These are phyloP conservation scores for Betula pendula DNA, from an alignment of 306 rosid species.

Conservation along the genomic window DNA sequence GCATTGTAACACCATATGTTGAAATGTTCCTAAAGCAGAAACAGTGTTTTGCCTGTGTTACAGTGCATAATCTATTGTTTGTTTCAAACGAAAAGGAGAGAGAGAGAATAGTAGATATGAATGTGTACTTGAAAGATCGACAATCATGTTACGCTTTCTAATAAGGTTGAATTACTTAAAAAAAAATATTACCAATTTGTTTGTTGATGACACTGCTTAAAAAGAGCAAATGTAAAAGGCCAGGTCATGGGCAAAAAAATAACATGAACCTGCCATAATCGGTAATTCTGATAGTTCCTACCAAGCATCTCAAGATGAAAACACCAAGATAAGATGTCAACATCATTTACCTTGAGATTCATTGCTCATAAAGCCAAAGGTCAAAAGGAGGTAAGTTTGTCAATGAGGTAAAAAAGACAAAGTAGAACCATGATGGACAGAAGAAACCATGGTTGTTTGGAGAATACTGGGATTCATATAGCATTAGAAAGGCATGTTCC, in stretches of 20 bases:
- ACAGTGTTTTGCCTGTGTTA: background rate
- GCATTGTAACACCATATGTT: too few species aligned
- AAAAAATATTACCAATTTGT: background rate
- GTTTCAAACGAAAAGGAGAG: background rate
- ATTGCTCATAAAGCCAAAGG: slow-evolving; percentile 15
- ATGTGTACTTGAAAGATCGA: background rate
- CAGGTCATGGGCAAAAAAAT: slow-evolving; percentile 42
- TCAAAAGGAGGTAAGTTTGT: slow-evolving; percentile 12
- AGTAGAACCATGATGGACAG: slow-evolving; percentile 17
- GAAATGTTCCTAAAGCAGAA: too few species aligned
- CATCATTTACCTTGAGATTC: slow-evolving; percentile 27
- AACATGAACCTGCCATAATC: slow-evolving; percentile 39
- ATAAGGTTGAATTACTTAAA: too few species aligned
- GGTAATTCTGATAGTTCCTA: slow-evolving; percentile 25
- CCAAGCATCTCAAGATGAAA: slow-evolving; percentile 6
- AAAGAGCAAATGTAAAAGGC: slow-evolving; percentile 29
- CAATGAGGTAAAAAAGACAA: slow-evolving; percentile 7
- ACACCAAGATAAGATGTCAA: slow-evolving; percentile 15
- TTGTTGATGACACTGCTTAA: slow-evolving; percentile 19
- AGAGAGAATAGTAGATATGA: background rate
- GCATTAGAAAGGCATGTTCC: slow-evolving; percentile 40
- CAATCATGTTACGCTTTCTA: background rate
- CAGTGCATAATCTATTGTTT: background rate
- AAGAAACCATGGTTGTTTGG: slow-evolving; percentile 7
- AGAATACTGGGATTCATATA: slow-evolving; percentile 11